Percentiles rank a stretch among this genome's conserved stretches.
Evolutionary conservation across 2,329 filamentous ascomycete genomes (phyloP).

Genomic region (Endocalyx cinctus): DNA sequence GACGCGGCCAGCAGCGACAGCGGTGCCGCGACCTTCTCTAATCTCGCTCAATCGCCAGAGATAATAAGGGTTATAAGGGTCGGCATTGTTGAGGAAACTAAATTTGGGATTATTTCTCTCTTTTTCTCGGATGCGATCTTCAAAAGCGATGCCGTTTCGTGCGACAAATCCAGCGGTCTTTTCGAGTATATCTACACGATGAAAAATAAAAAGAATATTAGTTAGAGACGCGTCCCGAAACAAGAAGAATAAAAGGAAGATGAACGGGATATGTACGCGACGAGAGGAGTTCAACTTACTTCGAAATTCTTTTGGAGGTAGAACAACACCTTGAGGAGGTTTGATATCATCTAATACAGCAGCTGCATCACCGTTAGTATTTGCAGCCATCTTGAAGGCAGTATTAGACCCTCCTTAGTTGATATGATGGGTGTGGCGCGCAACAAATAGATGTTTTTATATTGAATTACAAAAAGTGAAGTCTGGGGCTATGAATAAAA

Average conservation of each 20-base stretch:
- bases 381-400: slow-evolving; percentile 32
- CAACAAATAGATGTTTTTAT: too few relatives aligned
- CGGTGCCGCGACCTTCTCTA: slow-evolving; percentile 74
- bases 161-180: slow-evolving; percentile 93
- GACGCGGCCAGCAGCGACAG: slow-evolving; percentile 68
- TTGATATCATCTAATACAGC: slow-evolving; percentile 63
- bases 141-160: slow-evolving; percentile 63
- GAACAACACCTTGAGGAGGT: slow-evolving; percentile 75
- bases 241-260: not conserved
- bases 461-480: too few relatives aligned
- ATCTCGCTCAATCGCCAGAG: slow-evolving; percentile 87
- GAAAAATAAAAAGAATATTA: slow-evolving; percentile 4
- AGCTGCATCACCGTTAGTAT: slow-evolving; percentile 49
- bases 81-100: slow-evolving; percentile 73
- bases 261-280: too few relatives aligned
- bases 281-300: too few relatives aligned
- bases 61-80: slow-evolving; percentile 86
- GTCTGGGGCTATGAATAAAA: too few relatives aligned
- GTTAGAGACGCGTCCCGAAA: not conserved
- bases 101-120: slow-evolving; percentile 84
- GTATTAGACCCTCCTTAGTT: slow-evolving; percentile 20
- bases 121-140: slow-evolving; percentile 81
- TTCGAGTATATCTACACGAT: slow-evolving; percentile 58
- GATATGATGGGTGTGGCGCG: slow-evolving; percentile 9
- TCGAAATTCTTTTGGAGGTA: slow-evolving; percentile 87